Conservation (phyloP, 2,329 filamentous ascomycete genomes). For the Xylariaceae sp. region DNA sequence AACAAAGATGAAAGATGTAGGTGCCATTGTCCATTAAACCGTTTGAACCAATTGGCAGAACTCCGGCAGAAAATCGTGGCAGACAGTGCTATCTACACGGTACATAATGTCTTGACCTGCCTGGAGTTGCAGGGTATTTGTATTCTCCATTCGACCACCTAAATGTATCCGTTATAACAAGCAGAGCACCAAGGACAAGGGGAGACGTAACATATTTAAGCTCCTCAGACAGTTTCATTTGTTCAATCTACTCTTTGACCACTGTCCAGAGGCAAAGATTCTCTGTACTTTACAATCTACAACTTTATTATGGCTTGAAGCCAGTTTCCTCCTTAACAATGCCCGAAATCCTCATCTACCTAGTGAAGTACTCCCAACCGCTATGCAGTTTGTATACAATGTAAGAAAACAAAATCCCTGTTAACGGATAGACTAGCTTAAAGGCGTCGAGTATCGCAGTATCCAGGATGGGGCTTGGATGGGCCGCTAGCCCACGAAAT, state of each 20-base stretch:
- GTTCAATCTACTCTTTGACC: conserved; percentile 12
- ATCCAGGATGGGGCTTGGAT: conserved; percentile 54
- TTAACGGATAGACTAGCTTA: conserved; percentile 9
- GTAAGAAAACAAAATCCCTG: conserved; percentile 7
- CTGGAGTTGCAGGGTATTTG: no score
- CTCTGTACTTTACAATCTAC: conserved; percentile 13
- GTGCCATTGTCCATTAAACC: background rate
- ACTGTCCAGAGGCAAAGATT: no score
- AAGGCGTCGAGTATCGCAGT: conserved; percentile 55
- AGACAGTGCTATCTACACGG: background rate
- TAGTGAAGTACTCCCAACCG: conserved; percentile 15
- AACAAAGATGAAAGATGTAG: background rate
- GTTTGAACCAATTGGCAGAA: conserved; percentile 30
- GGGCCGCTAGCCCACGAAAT: conserved; percentile 78
- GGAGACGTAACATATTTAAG: no score
- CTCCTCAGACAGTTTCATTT: no score
- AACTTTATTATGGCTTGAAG: conserved; percentile 6
- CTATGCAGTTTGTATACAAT: conserved; percentile 38
- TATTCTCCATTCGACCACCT: no score
- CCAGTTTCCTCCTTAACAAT: background rate
- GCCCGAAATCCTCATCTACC: conserved; percentile 11
- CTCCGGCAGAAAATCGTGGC: conserved; percentile 1
- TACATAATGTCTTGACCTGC: no score
- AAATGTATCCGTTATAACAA: no score
- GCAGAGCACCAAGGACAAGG: no score